Evolutionary conservation across 257 asterid species (phyloP).

Genomic region (Fraxinus americana): DNA sequence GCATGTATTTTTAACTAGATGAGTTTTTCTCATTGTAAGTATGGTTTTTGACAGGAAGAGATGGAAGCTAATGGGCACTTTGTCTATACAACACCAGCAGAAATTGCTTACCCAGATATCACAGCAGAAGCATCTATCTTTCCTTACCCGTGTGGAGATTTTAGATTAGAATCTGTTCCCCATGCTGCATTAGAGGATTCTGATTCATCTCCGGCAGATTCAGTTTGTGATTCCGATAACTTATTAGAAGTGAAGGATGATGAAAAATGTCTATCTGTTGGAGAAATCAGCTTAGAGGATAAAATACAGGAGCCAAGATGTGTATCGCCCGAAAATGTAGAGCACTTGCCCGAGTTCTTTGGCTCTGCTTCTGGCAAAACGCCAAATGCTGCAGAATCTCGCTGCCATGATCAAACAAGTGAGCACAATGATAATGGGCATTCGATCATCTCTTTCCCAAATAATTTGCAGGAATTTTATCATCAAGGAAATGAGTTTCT

Average conservation of each 20-base stretch:
- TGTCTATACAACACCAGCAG: constrained; percentile 34
- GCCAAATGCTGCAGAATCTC: constrained; percentile 31
- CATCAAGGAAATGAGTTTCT: constrained; percentile 24
- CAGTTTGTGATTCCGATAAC: constrained; percentile 39
- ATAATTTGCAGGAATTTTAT: constrained; percentile 24
- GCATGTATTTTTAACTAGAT: background rate
- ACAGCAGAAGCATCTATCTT: constrained; percentile 37
- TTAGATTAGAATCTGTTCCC: constrained; percentile 34
- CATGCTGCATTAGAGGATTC: constrained; percentile 29
- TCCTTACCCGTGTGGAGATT: constrained; percentile 46
- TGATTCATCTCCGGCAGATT: constrained; percentile 38
- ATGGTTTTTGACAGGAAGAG: constrained; percentile 46
- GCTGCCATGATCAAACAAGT: constrained; percentile 17
- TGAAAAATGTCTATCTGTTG: constrained; percentile 28
- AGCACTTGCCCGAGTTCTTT: constrained; percentile 28
- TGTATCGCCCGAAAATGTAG: constrained; percentile 20
- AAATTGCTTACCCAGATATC: constrained; percentile 42
- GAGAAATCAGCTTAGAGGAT: constrained; percentile 22
- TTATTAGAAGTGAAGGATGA: constrained; percentile 31
- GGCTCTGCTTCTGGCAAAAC: constrained; percentile 30
- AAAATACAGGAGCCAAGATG: constrained; percentile 4
- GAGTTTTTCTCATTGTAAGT: background rate
- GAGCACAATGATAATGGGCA: constrained; percentile 22
- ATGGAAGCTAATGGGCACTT: constrained; percentile 40
- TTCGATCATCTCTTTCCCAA: constrained; percentile 18